Evolutionary conservation across 768 basidiomycete species (phyloP), one percentile per base, ranked within the genome.

Genomic region (Phallus indusiatus): DNA sequence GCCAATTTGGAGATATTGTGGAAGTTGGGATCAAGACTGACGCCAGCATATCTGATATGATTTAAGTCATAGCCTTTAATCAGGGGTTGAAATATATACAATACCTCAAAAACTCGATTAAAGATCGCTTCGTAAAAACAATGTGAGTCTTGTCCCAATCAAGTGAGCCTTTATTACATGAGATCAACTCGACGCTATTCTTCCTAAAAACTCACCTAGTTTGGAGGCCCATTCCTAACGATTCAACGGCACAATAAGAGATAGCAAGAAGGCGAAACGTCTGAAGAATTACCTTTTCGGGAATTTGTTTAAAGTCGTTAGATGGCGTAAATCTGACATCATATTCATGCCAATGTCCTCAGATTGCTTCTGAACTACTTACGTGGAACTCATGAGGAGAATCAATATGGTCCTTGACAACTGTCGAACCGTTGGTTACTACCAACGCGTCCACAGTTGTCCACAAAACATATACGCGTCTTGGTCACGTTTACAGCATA

Each of bases 131-230:
- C 14, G 86, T 90, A 68, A 90, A 90, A 28, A 90, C 81, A 62
- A 90, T 87, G 61, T 71, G 81, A 52, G 85, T 88, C 12, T 72
- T 68, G 66, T 90, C 88, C 88, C 88, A 90, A 70, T 90, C 88
- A 63, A 90, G 74, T 82, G 87, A 80, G 61, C 86, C 88, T 42
- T 42, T 88, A 56, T 2, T 34, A 48, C 42, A 11, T 24, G 11
- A 60, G 12, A 60, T 21, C 22, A 52, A 28, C 12, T 20, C 22
- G 17, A 17, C 28, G 7, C 7, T 28, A 28, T 28, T 7, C 7
- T 7, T 28, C 28, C 7, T 47, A 57, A 56, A n/a, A 10, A 67
- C 75, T 24, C 54, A 84, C 88, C 88, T 18, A 90, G 73, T 64
- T 77, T 78, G 61, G 81, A 72, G 33, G 85, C 71, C 88, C 88